Evolutionary conservation across 768 basidiomycete genomes (phyloP), one percentile per base, ranked within the genome.

Genomic region (Cystoderma amianthinum): DNA sequence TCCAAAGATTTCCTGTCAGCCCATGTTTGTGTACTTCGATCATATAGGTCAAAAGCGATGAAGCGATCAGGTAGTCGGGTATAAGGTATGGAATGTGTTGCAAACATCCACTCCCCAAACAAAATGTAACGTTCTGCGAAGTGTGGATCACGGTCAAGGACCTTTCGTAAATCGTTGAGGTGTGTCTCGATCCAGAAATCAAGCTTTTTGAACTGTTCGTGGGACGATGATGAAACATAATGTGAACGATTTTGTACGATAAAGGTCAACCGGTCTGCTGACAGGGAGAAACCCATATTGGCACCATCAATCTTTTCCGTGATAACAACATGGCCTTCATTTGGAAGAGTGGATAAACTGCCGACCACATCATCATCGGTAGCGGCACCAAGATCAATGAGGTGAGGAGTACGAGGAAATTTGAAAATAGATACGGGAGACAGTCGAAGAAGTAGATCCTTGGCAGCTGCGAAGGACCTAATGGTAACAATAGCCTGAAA

Each of bases 291-390:
- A 4, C 77, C 80, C 72, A 81, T 74, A 53, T 82, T 81, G 30
- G 79, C 77, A 3, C 80, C 80, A 56, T 81, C 79, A 37, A 81
- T 64, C 50, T 82, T 81, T 50, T 82, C 80, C 3, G 77, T 78
- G 52, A 80, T 68, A 25, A 76, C 60, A 38, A 73, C 64, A 41
- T 61, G 55, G 5, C 60, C 62, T 22, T 45, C 38, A 23, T 38
- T 20, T 20, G 46, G 50, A 38, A 49, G 39, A 20, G 48, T 24
- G 10, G 49, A 38, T 11, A 56, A 37, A 28, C 65, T 57, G 4
- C 54, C 41, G 2, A 71, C 54, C n/a, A 77, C 53, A 46, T 82
- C 79, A 55, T 81, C 80, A 0, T 55, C 50, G 1, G 74, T 72
- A 2, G 69, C 74, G 1, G 74, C 76, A 3, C 80, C 80, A 3